These are phyloP conservation scores for Nakataea oryzae DNA, from an alignment of 2,329 filamentous ascomycete species.

Conservation along the genomic window DNA sequence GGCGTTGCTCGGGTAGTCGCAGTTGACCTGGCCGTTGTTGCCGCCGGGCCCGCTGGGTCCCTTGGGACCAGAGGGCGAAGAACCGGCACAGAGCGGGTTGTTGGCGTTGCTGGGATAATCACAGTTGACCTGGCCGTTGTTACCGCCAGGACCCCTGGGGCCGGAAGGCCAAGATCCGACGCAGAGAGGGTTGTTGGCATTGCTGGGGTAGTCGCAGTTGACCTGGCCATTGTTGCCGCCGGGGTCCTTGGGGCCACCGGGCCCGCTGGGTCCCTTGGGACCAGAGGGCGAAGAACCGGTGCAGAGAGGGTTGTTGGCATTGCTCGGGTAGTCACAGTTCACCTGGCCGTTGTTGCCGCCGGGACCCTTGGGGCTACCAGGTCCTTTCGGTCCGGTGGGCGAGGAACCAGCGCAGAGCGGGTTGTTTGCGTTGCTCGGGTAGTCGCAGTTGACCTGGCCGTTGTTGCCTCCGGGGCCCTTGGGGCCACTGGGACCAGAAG, in stretches of 20 bases:
- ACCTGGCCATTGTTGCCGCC: neutral
- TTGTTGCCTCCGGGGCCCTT: neutral
- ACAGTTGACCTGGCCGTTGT: neutral
- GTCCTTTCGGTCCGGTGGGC: no score
- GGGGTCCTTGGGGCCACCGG: neutral
- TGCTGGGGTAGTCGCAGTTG: slow-evolving; percentile 3
- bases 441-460: neutral
- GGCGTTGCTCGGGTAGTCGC: slow-evolving; percentile 2
- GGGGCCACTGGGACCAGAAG: neutral
- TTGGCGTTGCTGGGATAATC: slow-evolving; percentile 1
- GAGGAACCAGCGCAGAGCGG: neutral
- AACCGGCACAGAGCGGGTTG: neutral
- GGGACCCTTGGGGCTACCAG: neutral
- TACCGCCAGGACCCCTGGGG: neutral
- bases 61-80: neutral
- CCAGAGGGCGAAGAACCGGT: no score
- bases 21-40: neutral
- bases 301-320: neutral
- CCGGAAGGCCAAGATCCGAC: neutral
- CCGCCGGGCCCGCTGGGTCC: neutral
- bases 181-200: neutral
- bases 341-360: neutral
- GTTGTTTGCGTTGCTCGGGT: neutral
- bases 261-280: neutral
- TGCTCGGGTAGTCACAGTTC: neutral